Evolutionary conservation across 352 stramenopile genomes (phyloP).

Genomic region (Aphanomyces euteiches): DNA sequence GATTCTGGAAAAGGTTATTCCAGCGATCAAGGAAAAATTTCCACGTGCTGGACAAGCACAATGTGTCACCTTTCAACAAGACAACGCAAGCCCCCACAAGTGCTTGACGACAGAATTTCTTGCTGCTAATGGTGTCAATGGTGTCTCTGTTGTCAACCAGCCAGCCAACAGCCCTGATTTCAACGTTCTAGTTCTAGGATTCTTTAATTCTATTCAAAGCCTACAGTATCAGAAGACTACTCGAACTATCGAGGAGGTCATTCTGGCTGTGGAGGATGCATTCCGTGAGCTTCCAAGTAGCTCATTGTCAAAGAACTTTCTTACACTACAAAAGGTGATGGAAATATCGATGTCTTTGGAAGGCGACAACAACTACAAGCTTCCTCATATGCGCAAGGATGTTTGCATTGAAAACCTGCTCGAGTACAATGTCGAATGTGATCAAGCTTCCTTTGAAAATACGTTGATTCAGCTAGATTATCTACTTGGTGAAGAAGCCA

Average conservation of each 20-base stretch:
- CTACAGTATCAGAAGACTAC: conserved; percentile 12
- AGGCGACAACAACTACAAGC: conserved; percentile 25
- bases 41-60: neutral
- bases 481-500: too few species aligned
- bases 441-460: too few species aligned
- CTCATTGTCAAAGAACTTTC: conserved; percentile 16
- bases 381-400: conserved; percentile 15
- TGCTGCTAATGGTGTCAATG: neutral
- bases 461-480: too few species aligned
- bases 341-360: neutral
- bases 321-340: conserved; percentile 27
- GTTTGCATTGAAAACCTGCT: neutral
- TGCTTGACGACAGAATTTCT: neutral
- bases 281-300: conserved; percentile 14
- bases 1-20: neutral
- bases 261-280: neutral
- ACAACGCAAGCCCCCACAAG: conserved; percentile 8
- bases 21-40: neutral
- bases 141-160: neutral
- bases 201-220: conserved; percentile 14
- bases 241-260: conserved; percentile 6
- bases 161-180: neutral
- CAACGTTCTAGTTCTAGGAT: neutral
- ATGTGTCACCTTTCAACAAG: neutral
- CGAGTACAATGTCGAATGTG: neutral